Base-by-base conservation (phyloP, 2,329 filamentous ascomycete genomes). In the Scopulariopsis brevicaulis region DNA sequence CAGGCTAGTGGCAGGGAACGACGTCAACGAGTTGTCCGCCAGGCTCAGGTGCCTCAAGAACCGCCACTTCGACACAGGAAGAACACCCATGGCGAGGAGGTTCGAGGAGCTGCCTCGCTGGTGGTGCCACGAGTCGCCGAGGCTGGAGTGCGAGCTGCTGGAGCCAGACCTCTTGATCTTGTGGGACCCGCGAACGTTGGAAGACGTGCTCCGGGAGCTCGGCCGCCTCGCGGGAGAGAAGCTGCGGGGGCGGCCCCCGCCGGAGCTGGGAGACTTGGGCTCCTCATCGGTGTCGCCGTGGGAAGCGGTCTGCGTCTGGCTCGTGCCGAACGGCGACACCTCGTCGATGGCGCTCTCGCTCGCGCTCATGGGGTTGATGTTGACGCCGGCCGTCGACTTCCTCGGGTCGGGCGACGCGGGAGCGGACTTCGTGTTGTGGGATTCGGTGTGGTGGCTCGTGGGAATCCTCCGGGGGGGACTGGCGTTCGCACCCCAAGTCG, bases 31-130 rank as follows among this genome's bases (percentile, higher is more conserved):
- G 71, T 97, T 99, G 68, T 97, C 94, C 6, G 93, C 86, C 56
- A 99, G 76, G 68, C 92, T 94, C 50, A 99, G 79, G 72, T 97
- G 93, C 67, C 89, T 87, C 66, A 99, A 74, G 71, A 97, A 96
- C 59, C 93, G 85, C 94, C 94, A 99, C 72, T 97, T 97, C 1
- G 87, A 89, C 1, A 89, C 75, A 50, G 92, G 90, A 18, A 97
- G 77, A 60, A 86, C 79, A 46, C 86, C 85, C 68, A 85, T 78
- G 15, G 82, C 77, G 55, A 93, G 74, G 1, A 96, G 77, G 64
- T 94, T 96, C 1, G 88, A 87, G 18, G 87, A 84, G 72, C 91
- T 95, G 53, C 86, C 84, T 74, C 86, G 73, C 56, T 83, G 77
- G 25, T 58, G 56, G 60, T 82, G 75, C 82, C 82, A 74, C 4